phyloP scores from a whole-genome alignment of 345 rosid species.

The Dimocarpus longan region DNA sequence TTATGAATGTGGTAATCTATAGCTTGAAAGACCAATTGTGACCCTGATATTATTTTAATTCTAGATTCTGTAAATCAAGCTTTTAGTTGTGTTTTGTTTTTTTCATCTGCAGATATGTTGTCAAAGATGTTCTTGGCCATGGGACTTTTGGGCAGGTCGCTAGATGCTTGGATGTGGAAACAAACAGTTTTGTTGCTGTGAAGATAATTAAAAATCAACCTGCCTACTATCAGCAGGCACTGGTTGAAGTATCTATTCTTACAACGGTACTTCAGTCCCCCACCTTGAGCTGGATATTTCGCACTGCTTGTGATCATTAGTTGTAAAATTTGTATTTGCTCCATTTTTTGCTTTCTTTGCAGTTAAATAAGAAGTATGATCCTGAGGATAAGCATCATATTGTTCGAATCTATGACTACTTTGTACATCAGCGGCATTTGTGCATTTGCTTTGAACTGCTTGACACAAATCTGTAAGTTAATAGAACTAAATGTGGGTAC shows the following conservation, averaged over 20 bases:
- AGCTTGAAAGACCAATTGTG: not conserved
- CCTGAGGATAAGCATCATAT: slow-evolving; percentile 98
- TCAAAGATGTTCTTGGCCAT: slow-evolving; percentile 99
- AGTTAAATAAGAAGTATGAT: slow-evolving; percentile 97
- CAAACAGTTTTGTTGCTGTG: slow-evolving; percentile 76
- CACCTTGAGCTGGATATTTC: slow-evolving; percentile 20
- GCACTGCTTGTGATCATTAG: not conserved
- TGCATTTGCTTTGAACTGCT: slow-evolving; percentile 98
- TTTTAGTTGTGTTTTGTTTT: slow-evolving; percentile 26
- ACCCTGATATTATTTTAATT: not conserved
- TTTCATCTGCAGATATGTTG: slow-evolving; percentile 69
- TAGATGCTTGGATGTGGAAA: slow-evolving; percentile 89
- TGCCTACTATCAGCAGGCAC: slow-evolving; percentile 97
- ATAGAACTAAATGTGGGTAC: slow-evolving; percentile 2
- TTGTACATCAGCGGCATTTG: slow-evolving; percentile 78
- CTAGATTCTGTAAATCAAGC: slow-evolving; percentile 5
- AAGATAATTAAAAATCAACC: slow-evolving; percentile 97
- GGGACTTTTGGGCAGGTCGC: slow-evolving; percentile 99
- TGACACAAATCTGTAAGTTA: slow-evolving; percentile 91
- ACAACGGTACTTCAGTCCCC: slow-evolving; percentile 61
- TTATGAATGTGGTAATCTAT: slow-evolving; percentile 3
- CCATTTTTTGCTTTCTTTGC: slow-evolving; percentile 30
- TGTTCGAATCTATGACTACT: slow-evolving; percentile 95
- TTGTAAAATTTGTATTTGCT: slow-evolving; percentile 23
- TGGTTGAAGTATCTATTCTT: slow-evolving; percentile 97